A percentile compares a stretch with the other conserved stretches of the same genome.
These are phyloP conservation scores for Solanum verrucosum DNA, from an alignment of 257 asterid species.

Conservation along the genomic window DNA sequence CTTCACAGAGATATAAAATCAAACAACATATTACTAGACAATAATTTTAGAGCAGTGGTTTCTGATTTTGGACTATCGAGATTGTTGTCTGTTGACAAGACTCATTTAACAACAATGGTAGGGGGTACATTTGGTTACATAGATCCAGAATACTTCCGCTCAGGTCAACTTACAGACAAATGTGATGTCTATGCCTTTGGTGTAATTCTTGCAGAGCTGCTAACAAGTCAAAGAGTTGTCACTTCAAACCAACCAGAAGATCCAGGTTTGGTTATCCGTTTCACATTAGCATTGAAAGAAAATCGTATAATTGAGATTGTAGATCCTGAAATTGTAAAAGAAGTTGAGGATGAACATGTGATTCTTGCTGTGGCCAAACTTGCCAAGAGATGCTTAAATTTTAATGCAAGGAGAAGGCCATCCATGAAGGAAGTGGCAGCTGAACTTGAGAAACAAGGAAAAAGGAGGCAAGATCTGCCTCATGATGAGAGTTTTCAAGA, in stretches of 20 bases:
- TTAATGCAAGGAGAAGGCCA: conserved; percentile 20
- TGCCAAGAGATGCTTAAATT: conserved; percentile 4
- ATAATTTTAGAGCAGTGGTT: conserved; percentile 23
- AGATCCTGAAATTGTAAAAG: conserved; percentile 5
- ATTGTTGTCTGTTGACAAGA: conserved; percentile 16
- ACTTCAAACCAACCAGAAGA: not conserved
- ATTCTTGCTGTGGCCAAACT: conserved; percentile 12
- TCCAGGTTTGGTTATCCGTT: conserved; percentile 19
- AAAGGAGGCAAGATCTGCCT: not conserved
- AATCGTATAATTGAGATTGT: conserved; percentile 4
- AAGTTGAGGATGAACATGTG: conserved; percentile 5
- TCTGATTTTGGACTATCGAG: conserved; percentile 30
- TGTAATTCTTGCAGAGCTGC: conserved; percentile 27
- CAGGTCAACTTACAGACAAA: conserved; percentile 30
- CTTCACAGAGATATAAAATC: conserved; percentile 35
- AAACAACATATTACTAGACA: conserved; percentile 25
- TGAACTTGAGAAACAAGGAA: conserved; percentile 19
- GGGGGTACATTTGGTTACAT: conserved; percentile 34
- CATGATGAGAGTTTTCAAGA: not conserved
- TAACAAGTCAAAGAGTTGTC: conserved; percentile 22
- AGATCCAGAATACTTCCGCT: conserved; percentile 28
- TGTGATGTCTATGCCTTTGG: conserved; percentile 36
- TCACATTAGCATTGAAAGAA: conserved; percentile 11
- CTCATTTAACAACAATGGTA: conserved; percentile 5
- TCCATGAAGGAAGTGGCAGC: conserved; percentile 23